These are phyloP conservation scores for Lupinus albus DNA, from an alignment of 306 rosid genomes.

Conservation along the genomic window DNA sequence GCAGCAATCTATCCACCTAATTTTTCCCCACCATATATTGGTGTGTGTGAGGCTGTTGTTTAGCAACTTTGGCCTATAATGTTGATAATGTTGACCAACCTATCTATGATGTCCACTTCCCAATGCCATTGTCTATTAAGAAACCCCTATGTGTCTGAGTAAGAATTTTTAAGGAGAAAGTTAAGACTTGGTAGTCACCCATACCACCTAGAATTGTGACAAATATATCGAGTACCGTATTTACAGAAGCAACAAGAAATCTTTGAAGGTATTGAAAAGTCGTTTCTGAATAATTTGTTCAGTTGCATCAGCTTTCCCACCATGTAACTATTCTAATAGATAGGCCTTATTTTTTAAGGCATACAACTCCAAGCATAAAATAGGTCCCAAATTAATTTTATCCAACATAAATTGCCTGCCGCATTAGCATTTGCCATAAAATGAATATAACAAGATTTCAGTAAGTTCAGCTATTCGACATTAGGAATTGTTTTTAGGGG, in stretches of 20 bases:
- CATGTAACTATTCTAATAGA: background rate
- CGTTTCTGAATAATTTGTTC: background rate
- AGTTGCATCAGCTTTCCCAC: background rate
- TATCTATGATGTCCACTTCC: background rate
- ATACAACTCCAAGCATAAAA: background rate
- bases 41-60: background rate
- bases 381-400: conserved; percentile 2
- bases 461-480: conserved; percentile 3
- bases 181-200: background rate
- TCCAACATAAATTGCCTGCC: conserved; percentile 12
- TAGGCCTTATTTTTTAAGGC: background rate
- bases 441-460: background rate
- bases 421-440: background rate
- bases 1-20: background rate
- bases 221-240: conserved; percentile 6
- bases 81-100: too few species aligned
- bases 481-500: conserved; percentile 1
- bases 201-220: conserved; percentile 7
- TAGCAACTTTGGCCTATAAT: background rate
- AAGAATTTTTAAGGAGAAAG: conserved; percentile 15
- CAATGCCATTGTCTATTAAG: conserved; percentile 6
- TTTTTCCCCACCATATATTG: background rate
- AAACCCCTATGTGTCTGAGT: conserved; percentile 13
- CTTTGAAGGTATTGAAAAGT: conserved; percentile 15
- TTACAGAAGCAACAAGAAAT: conserved; percentile 26